phyloP scores from a whole-genome alignment of 495 filamentous ascomycete species.

The Penicillium manginii region DNA sequence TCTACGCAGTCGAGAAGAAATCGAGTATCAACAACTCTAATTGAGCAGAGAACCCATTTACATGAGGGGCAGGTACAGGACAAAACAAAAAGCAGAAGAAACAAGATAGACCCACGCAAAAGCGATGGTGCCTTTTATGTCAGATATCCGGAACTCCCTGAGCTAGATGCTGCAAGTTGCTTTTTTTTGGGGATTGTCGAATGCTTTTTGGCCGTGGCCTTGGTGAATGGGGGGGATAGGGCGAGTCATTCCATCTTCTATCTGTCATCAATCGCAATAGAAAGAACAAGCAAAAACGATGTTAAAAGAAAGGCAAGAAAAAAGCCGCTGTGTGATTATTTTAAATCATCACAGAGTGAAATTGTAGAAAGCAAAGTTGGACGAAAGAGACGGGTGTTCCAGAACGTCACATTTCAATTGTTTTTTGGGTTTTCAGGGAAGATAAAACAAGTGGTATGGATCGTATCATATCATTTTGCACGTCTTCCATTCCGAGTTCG shows the following conservation, averaged over 20 bases:
- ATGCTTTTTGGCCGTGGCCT: conserved; percentile 26
- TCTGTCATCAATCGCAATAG: conserved; percentile 28
- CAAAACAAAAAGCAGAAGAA: conserved; percentile 25
- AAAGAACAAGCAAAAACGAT: conserved; percentile 15
- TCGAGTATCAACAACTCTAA: conserved; percentile 20
- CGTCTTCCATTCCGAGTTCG: background rate
- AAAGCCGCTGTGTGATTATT: conserved; percentile 11
- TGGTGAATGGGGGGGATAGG: conserved; percentile 9
- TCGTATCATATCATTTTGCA: conserved; percentile 30
- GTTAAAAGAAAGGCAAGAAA: conserved; percentile 11
- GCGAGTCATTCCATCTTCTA: conserved; percentile 39
- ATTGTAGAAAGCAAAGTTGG: conserved; percentile 13
- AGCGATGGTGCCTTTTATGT: conserved; percentile 55
- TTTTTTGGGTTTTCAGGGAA: conserved; percentile 16
- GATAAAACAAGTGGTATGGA: conserved; percentile 21
- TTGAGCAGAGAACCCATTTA: conserved; percentile 30
- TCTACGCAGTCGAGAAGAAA: background rate
- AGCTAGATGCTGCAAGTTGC: conserved; percentile 28
- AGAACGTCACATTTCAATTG: conserved; percentile 31
- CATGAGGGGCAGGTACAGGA: conserved; percentile 24
- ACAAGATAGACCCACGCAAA: conserved; percentile 43
- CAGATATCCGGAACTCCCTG: conserved; percentile 88
- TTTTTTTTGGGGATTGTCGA: conserved; percentile 21
- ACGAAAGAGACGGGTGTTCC: conserved; percentile 10
- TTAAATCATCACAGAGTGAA: conserved; percentile 18